Conservation (phyloP, 345 rosid genomes). For the Populus simonii region DNA sequence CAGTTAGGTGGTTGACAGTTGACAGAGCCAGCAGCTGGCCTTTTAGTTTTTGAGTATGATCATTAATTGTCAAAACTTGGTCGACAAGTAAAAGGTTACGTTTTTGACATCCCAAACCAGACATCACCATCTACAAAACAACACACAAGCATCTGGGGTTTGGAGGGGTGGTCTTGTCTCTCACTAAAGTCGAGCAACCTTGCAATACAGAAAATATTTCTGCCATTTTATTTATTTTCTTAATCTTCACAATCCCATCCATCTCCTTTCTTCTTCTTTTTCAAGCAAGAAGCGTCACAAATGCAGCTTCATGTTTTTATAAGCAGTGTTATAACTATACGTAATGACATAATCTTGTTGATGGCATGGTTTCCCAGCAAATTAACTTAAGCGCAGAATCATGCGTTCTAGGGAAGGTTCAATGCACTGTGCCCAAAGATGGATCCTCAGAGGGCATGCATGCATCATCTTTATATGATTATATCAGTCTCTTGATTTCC, state of each 20-base stretch:
- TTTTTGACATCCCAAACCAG: not conserved
- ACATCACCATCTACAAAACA: not conserved
- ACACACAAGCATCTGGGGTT: not conserved
- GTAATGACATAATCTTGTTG: not conserved
- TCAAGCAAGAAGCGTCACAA: not conserved
- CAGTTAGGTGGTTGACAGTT: not conserved
- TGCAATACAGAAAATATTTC: not conserved
- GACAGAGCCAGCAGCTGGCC: not conserved
- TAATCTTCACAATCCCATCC: not conserved
- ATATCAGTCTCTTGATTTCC: constrained; percentile 5
- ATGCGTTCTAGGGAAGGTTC: constrained; percentile 23
- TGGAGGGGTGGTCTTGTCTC: not conserved
- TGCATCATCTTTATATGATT: constrained; percentile 2
- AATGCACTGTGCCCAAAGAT: constrained; percentile 4
- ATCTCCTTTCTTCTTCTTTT: not conserved
- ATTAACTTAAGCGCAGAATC: not conserved
- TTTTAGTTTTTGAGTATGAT: not conserved
- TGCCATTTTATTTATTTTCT: not conserved
- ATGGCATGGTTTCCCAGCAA: not conserved
- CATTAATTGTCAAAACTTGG: not conserved
- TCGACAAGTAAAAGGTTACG: not conserved
- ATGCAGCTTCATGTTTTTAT: not conserved
- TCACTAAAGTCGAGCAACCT: not conserved
- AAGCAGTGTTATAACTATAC: not conserved
- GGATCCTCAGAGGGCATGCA: constrained; percentile 9